phyloP scores from a whole-genome alignment of 352 stramenopile species.

The Globisporangium heterothallicum region DNA sequence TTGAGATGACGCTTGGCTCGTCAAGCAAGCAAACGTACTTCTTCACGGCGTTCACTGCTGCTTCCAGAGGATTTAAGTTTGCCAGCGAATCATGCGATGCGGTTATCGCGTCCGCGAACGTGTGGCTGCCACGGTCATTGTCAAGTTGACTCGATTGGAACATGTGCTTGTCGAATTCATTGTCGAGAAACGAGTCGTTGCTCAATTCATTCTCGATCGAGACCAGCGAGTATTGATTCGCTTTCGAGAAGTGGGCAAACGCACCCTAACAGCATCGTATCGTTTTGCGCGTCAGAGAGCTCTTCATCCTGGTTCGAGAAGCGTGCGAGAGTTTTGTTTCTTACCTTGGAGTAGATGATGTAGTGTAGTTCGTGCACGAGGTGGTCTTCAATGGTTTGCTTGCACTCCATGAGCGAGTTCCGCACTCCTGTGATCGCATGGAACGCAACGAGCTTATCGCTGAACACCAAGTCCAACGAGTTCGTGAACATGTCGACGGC shows the following conservation, averaged over 20 bases:
- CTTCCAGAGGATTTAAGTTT: slow-evolving; percentile 39
- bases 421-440: slow-evolving; percentile 68
- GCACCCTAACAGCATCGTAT: slow-evolving; percentile 21
- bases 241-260: slow-evolving; percentile 55
- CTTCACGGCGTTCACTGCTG: slow-evolving; percentile 57
- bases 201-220: slow-evolving; percentile 69
- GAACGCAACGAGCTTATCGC: slow-evolving; percentile 72
- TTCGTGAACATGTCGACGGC: slow-evolving; percentile 70
- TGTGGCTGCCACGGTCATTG: slow-evolving; percentile 16
- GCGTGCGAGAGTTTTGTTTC: too few relatives aligned
- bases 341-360: slow-evolving; percentile 69
- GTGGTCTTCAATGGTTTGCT: slow-evolving; percentile 76
- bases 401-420: slow-evolving; percentile 82
- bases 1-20: too few relatives aligned
- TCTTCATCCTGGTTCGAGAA: not conserved
- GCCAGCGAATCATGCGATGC: not conserved
- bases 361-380: slow-evolving; percentile 67
- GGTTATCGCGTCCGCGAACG: slow-evolving; percentile 15
- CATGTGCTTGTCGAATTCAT: slow-evolving; percentile 57
- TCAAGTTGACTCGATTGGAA: slow-evolving; percentile 24
- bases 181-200: slow-evolving; percentile 52
- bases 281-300: not conserved
- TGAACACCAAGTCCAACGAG: slow-evolving; percentile 78
- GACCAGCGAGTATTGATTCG: slow-evolving; percentile 65
- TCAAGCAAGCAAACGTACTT: slow-evolving; percentile 30